phyloP scores from a whole-genome alignment of 495 filamentous ascomycete genomes.

The Lepidopterella palustris region DNA sequence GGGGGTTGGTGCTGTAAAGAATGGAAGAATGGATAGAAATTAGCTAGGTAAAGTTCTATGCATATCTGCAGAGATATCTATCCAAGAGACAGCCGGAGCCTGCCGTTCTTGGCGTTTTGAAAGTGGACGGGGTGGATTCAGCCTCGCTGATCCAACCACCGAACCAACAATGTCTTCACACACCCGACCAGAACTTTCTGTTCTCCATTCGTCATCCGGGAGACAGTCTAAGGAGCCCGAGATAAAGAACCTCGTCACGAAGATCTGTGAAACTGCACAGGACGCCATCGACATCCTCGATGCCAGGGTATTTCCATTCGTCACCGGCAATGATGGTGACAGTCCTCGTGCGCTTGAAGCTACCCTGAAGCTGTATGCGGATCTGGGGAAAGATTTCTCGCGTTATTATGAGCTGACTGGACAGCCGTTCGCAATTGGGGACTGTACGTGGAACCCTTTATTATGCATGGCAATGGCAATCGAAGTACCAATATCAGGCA shows the following conservation, averaged over 20 bases:
- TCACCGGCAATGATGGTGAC: background rate
- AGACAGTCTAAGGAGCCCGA: conserved; percentile 9
- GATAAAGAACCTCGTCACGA: conserved; percentile 1
- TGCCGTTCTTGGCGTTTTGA: too few relatives aligned
- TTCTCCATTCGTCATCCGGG: too few relatives aligned
- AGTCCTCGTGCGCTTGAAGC: background rate
- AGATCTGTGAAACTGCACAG: conserved; percentile 1
- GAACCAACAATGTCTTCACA: too few relatives aligned
- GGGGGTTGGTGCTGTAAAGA: too few relatives aligned
- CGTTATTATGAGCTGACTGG: background rate
- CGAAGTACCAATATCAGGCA: background rate
- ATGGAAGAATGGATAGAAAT: too few relatives aligned
- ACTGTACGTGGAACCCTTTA: background rate
- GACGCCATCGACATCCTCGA: background rate
- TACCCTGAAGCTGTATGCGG: background rate
- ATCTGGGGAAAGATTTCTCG: background rate
- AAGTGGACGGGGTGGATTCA: too few relatives aligned
- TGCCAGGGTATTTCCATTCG: background rate
- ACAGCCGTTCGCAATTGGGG: background rate
- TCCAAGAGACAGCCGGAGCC: too few relatives aligned
- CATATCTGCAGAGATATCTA: too few relatives aligned
- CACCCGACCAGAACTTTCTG: too few relatives aligned
- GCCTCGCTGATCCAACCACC: too few relatives aligned
- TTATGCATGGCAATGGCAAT: background rate
- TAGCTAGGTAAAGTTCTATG: too few relatives aligned